Evolutionary conservation across 2,329 filamentous ascomycete genomes (phyloP).

Genomic region (Fusarium duplospermum): DNA sequence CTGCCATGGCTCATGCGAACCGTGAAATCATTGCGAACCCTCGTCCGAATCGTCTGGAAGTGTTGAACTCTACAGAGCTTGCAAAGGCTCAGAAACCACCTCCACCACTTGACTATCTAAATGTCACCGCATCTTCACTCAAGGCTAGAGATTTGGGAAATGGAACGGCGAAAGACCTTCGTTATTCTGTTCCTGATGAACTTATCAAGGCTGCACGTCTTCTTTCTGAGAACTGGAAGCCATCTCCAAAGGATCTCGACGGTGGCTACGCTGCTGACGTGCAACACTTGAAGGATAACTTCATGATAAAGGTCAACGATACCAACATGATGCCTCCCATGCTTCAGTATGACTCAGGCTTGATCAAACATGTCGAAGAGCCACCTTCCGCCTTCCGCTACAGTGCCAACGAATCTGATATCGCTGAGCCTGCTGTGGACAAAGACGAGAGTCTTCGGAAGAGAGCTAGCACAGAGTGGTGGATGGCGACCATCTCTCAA

Average conservation of each 20-base stretch:
- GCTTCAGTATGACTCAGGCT: neutral
- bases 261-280: neutral
- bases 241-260: neutral
- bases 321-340: neutral
- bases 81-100: neutral
- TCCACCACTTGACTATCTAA: neutral
- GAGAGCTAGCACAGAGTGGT: constrained; percentile 1
- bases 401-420: neutral
- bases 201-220: neutral
- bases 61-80: neutral
- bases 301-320: neutral
- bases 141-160: neutral
- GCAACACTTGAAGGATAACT: neutral
- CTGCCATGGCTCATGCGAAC: constrained; percentile 5
- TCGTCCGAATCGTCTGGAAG: neutral
- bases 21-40: neutral
- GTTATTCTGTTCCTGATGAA: neutral
- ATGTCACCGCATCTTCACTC: neutral
- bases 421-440: neutral
- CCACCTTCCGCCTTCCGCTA: neutral
- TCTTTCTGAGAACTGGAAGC: neutral
- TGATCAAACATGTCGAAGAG: neutral
- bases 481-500: constrained; percentile 4
- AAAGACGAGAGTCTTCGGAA: neutral
- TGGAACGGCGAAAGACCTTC: neutral